Base-by-base conservation (phyloP, 2,329 filamentous ascomycete species). In the Lasiodiplodia hormozganensis region DNA sequence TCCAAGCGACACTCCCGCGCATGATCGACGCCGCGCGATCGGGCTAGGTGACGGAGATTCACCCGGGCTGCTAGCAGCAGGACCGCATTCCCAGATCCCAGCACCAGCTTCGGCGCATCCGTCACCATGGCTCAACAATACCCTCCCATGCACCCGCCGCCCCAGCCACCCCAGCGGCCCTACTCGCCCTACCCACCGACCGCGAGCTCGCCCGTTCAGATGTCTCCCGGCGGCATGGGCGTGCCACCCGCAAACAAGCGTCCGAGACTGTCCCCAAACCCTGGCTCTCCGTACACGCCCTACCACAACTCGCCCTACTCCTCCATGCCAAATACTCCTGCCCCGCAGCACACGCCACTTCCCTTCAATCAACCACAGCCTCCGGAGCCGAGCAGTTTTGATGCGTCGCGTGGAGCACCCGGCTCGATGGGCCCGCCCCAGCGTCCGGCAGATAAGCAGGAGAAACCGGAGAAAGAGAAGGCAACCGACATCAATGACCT, bases 401-500 rank as follows among this genome's bases (percentile, higher is more conserved):
- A 72, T 51, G 68, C 68, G 54, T 38, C 67, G 34, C 72, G 64
- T 47, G 70, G 72, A 28, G 72, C 72, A 1, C 77, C 77, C 36
- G 84, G 84, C 51, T 82, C 83, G 7, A 90, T 90, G 88, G 87
- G 87, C 4, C 88, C 88, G 54, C 88, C 88, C n/a, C 87, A 87
- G 69, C 82, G 86, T 51, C 88, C 88, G 14, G 81, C 77, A 14
- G 83, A 85, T 80, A 87, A 79, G 77, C 67, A 84, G 67, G 82
- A 84, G 60, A 84, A 83, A 69, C 84, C 84, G 21, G 90, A 91
- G 68, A 84, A 85, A 68, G 90, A 91, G 68, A 84, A 85, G 71
- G 86, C 88, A 53, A 85, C 86, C 31, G 82, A 83, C 58, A 80
- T 84, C 14, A 93, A 94, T 73, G 93, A 97, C 74, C 86, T 94